Base-by-base conservation (phyloP, 441 rosid species). In the Cnidoscolus chayamansa region DNA sequence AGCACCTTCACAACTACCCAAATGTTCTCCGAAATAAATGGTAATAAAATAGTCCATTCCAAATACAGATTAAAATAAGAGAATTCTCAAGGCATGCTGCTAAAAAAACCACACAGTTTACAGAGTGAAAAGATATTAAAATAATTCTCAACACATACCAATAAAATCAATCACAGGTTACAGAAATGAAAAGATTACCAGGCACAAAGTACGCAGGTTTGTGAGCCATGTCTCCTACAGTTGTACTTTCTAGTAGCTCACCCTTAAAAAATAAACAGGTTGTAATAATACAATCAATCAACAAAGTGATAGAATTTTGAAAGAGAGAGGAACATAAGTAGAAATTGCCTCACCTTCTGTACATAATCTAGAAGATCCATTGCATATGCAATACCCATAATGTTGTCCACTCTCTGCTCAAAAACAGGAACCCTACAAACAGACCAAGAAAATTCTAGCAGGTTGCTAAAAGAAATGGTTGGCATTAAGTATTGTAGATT, bases 371-470 rank as follows among this genome's bases (percentile, higher is more conserved):
- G 84, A 63, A 96, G 88, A 85, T 93, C 98, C 99, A 96, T 96
- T 45, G 99, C 98, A 80, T 96, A 93, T 60, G 97, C 99, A 68
- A 96, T 91, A 49, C 99, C 99, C 79, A 91, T 92, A 51, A 96
- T 96, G 65, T 96, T 96, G 85, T 96, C 99, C 79, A 96, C 84
- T 16, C 98, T 97, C 87, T 96, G 97, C 90, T 96, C 97, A 85
- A 91, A 96, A 77, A 89, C 99, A 81, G 98, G 98, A 70, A 96
- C 98, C 96, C 99, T 96, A 81, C 31, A 67, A 75, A 80, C 35
- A 74, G 43, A 71, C 67, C 59, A 77, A 32, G 71, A 65, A 40
- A 50, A 49, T 66, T 58, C 84, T 70, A 75, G 84, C 76, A 53
- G 71, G 75, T 56, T 72, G 63, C 55, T 55, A 70, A 53, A 30